Base-by-base conservation (phyloP, 1,284 basidiomycete genomes). In the Hypsizygus ulmarius region DNA sequence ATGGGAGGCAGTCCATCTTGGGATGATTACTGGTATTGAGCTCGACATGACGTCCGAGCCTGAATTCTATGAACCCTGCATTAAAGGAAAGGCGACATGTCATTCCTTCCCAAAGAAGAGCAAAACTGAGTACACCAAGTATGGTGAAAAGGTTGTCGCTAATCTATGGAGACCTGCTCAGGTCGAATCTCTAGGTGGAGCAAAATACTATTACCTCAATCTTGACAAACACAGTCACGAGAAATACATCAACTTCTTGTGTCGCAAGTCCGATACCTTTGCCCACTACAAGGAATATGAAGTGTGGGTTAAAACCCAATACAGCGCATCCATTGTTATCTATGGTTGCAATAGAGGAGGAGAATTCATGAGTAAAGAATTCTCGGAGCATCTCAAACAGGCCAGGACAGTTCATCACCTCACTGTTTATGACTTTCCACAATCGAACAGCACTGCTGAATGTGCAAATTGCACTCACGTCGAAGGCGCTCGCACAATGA, bases 391-490 rank as follows among this genome's bases (percentile, higher is more conserved):
- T 50, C 59, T 66, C 3, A 49, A 51, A 5, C 19, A 36, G 0
- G 21, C 47, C 7, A 69, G 70, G 12, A 72, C 65, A 1, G 34
- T 47, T 15, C 59, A 52, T 16, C 52, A 65, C 35, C 54, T 64
- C 11, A 66, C 64, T 11, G 57, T 65, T 0, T 69, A 72, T 45
- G 61, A 74, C 47, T 63, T 65, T 1, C 66, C 66, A 2, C 52
- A 60, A 41, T 59, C 63, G 9, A 72, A 72, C 40, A 64, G 73
- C 3, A 51, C 56, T 5, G 56, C 64, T 0, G 64, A 75, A 59
- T 53, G 55, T 5, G 47, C 58, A 8, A 71, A 70, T 46, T 36
- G 64, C 1, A 70, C 64, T 1, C 57, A 60, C 11, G 39, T 61
- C 1, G 57, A 64, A n/a, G 53, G 51, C 25, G 52, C 53, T 6